Percentiles rank a stretch among this genome's conserved stretches.
Evolutionary conservation across 306 rosid species (phyloP).

Genomic region (Inga oerstediana): DNA sequence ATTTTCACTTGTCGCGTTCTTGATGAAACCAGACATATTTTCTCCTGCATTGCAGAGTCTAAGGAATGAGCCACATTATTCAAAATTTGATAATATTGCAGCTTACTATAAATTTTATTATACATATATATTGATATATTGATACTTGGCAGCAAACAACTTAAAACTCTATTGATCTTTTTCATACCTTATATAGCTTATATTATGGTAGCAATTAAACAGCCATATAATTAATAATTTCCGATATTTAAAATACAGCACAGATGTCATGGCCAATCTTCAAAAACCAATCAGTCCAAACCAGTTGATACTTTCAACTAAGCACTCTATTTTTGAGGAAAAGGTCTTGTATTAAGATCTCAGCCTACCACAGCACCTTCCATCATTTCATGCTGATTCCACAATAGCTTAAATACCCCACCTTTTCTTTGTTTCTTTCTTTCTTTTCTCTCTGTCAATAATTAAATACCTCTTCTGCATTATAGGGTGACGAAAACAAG

Average conservation of each 20-base stretch:
- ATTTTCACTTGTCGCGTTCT: neutral
- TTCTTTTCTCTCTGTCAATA: neutral
- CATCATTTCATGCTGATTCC: neutral
- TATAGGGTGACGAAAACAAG: neutral
- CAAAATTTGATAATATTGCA: neutral
- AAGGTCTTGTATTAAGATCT: neutral
- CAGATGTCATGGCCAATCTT: neutral
- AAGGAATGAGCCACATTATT: neutral
- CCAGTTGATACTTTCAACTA: neutral
- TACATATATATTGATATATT: neutral
- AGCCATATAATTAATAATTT: neutral
- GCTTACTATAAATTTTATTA: neutral
- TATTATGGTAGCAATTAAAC: neutral
- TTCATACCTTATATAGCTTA: neutral
- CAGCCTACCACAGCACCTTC: neutral
- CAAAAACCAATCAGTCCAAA: neutral
- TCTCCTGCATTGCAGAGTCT: neutral
- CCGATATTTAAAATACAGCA: neutral
- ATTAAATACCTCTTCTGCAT: neutral
- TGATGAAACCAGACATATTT: neutral
- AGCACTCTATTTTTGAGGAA: neutral
- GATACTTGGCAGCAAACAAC: neutral
- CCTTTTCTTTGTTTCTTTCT: neutral
- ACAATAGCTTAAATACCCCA: neutral
- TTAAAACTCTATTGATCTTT: neutral